Base-by-base conservation (phyloP, 371 early-diverging fungal species). In the Mortierella sp. region DNA sequence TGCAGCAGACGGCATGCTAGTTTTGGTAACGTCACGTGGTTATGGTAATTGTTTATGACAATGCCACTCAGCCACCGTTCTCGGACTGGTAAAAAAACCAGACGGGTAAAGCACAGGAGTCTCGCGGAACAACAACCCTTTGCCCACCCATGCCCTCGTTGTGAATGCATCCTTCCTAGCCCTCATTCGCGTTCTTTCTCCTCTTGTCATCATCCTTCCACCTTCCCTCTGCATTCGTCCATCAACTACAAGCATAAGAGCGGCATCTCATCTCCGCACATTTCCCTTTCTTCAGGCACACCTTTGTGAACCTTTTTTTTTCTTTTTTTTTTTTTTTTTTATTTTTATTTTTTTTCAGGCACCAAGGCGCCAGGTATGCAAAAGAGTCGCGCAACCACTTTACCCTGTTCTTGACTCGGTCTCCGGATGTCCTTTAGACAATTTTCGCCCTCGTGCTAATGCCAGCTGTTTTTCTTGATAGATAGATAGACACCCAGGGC, bases 81-180 rank as follows among this genome's bases (percentile, higher is more conserved):
- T 67, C 67, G 67, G 67, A 67, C 67, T 67, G 67, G 21, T 21
- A 40, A 61, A 61, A 61, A 37, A 67, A 64, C 37, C 67, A 67
- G 24, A 37, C 67, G 67, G 67, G 67, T 67, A 67, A 16, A 67
- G 67, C 61, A 31, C 16, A 61, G 34, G 34, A 24, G 67, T 34
- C 19, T 67, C 67, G 67, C 67, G 67, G 67, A 67, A 37, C 24
- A 24, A 21, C 64, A 37, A 67, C 67, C 67, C 24, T 67, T 37
- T 10, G 24, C n/a, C 5, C 2, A 37, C 67, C 24, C 67, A 67
- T 67, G 67, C 67, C 21, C 24, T 21, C 19, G 24, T 37, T 37
- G 24, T 67, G 43, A 40, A 67, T 67, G 43, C n/a, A 19, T 67
- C 43, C 9, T 24, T 37, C 37, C 37, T 24, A 37, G 24, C 34